phyloP scores from a whole-genome alignment of 164 flowering plant species.

The Berberis vulgaris region DNA sequence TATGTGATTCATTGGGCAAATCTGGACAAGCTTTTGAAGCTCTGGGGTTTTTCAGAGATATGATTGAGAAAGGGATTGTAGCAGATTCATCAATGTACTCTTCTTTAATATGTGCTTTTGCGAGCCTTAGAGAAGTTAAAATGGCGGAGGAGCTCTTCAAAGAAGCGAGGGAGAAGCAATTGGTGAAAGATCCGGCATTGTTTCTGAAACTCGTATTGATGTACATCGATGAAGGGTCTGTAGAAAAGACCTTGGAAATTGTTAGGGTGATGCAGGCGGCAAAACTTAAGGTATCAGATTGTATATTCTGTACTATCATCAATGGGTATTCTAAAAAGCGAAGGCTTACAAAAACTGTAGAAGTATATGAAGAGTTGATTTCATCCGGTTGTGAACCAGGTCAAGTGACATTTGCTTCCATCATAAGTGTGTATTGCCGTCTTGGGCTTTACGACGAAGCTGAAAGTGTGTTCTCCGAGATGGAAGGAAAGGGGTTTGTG shows the following conservation, averaged over 20 bases:
- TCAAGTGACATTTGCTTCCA: slow-evolving; percentile 71
- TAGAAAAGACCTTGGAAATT: slow-evolving; percentile 49
- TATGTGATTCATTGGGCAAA: slow-evolving; percentile 51
- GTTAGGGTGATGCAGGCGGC: slow-evolving; percentile 33
- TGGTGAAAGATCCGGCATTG: slow-evolving; percentile 52
- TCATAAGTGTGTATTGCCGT: slow-evolving; percentile 38
- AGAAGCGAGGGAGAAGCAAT: slow-evolving; percentile 44
- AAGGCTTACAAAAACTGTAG: slow-evolving; percentile 30
- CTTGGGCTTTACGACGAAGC: slow-evolving; percentile 30
- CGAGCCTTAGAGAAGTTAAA: slow-evolving; percentile 36
- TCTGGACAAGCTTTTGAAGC: slow-evolving; percentile 50
- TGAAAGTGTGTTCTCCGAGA: slow-evolving; percentile 30
- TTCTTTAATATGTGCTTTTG: slow-evolving; percentile 49
- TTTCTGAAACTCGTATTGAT: slow-evolving; percentile 55
- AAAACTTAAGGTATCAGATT: slow-evolving; percentile 48
- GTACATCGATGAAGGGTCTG: slow-evolving; percentile 53
- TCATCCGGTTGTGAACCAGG: slow-evolving; percentile 53
- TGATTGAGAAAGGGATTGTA: slow-evolving; percentile 30
- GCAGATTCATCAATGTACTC: slow-evolving; percentile 42
- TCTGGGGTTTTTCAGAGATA: slow-evolving; percentile 42
- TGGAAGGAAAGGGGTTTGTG: slow-evolving; percentile 54
- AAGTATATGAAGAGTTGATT: slow-evolving; percentile 39
- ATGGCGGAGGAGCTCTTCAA: slow-evolving; percentile 43
- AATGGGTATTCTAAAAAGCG: slow-evolving; percentile 53
- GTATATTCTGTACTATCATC: slow-evolving; percentile 55